Conservation (phyloP, 2,329 filamentous ascomycete genomes). For the Xylariaceae sp. region DNA sequence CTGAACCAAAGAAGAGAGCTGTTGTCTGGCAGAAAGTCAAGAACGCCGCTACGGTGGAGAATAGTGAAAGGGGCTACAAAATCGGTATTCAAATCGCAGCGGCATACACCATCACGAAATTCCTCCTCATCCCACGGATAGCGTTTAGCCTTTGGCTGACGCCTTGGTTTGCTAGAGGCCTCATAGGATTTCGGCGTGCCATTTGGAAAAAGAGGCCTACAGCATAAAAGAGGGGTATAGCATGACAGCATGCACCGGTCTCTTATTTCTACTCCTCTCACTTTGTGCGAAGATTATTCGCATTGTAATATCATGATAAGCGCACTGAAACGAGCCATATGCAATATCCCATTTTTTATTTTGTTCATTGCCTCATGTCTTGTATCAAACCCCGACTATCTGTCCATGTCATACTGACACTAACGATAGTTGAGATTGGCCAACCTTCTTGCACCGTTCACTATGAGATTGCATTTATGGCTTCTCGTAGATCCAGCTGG, state of each 20-base stretch:
- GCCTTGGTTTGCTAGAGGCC: slow-evolving; percentile 77
- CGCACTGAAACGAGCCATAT: neutral
- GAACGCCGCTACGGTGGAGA: slow-evolving; percentile 23
- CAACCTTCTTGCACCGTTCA: neutral
- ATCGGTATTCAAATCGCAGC: slow-evolving; percentile 70
- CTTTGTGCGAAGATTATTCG: slow-evolving; percentile 3
- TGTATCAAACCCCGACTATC: slow-evolving; percentile 15
- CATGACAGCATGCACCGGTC: no score
- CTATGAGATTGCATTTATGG: slow-evolving; percentile 33
- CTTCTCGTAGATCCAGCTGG: slow-evolving; percentile 98
- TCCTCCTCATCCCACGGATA: slow-evolving; percentile 71
- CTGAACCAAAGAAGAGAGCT: slow-evolving; percentile 15
- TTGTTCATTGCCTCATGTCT: slow-evolving; percentile 21
- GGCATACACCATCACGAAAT: slow-evolving; percentile 87
- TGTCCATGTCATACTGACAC: slow-evolving; percentile 3
- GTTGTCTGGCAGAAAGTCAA: slow-evolving; percentile 22
- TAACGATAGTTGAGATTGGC: slow-evolving; percentile 1
- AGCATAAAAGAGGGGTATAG: no score
- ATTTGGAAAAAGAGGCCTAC: slow-evolving; percentile 23
- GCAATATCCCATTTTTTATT: neutral
- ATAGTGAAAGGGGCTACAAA: slow-evolving; percentile 38
- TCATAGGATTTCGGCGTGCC: slow-evolving; percentile 38
- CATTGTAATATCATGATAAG: no score
- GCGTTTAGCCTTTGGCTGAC: slow-evolving; percentile 79
- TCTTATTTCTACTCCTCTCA: slow-evolving; percentile 1